Base-by-base conservation (phyloP, 176 grass and related monocot genomes). In the Musa beccarii region DNA sequence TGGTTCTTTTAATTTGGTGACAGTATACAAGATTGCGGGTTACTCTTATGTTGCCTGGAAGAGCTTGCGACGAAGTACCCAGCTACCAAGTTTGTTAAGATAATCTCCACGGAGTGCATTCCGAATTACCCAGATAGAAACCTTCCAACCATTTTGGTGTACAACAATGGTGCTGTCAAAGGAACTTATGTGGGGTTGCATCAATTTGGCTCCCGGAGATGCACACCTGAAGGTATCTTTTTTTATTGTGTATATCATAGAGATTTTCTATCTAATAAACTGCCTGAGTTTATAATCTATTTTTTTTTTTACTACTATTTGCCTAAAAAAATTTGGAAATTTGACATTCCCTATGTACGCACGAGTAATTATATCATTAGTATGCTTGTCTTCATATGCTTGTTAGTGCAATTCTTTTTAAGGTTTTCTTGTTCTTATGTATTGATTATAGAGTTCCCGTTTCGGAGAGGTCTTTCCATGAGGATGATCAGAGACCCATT, bases 121-220 rank as follows among this genome's bases (percentile, higher is more conserved):
- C 88, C 86, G 16, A 99, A 92, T 78, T 99, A 99, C 66, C 96
- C 88, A 59, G 96, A 99, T 79, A 63, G 51, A 51, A 94, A 99
- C 83, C 83, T 99, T 21, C 96, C 96, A 71, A 99, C 96, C n/a
- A 84, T 99, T 86, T 76, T 99, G 72, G 91, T 99, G 73, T 99
- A 99, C 77, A 99, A 99, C 16, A 94, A 89, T 74, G 87, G 91
- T 83, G 91, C 88, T 28, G 96, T 99, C 22, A 99, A 99, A 86
- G 96, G 86, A 65, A 95, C 96, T 78, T 84, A 79, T 71, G 86
- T 99, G 2, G 91, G 96, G 24, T 75, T 95, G 77, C 85, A 84
- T 72, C 88, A 88, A 66, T 99, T 99, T 25, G 91, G 96, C 73
- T 85, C 80, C 53, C 89, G 77, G 73, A 95, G 76, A 91, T 89